Percentiles rank a stretch among this genome's conserved stretches.
Conservation (phyloP, 73 alveolate species). For the Loxodes magnus region DNA sequence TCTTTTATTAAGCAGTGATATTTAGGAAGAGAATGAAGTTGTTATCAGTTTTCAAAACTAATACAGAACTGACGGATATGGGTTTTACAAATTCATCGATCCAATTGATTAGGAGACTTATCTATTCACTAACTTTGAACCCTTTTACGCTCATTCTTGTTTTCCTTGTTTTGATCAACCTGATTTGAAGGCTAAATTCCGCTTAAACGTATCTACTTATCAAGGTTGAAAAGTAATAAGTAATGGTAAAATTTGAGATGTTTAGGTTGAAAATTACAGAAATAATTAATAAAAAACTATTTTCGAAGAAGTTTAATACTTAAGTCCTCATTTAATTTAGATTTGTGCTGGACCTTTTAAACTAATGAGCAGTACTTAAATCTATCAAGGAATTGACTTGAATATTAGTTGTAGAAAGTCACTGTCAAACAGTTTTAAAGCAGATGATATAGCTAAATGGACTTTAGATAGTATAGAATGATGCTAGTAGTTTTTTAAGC, state of each 20-base stretch:
- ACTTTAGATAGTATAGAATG: constrained; percentile 88
- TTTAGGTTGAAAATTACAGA: background rate
- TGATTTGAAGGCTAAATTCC: constrained; percentile 80
- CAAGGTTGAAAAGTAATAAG: constrained; percentile 71
- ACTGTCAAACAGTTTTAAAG: constrained; percentile 53
- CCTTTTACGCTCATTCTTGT: constrained; percentile 80
- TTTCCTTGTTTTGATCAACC: constrained; percentile 98
- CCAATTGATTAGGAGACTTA: constrained; percentile 81
- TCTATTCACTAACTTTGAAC: constrained; percentile 86
- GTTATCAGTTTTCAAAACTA: constrained; percentile 27
- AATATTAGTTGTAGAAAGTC: constrained; percentile 81
- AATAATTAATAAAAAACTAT: background rate
- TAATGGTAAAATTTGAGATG: constrained; percentile 18
- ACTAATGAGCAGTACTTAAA: constrained; percentile 31
- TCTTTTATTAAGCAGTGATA: too few species aligned
- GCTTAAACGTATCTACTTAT: constrained; percentile 62
- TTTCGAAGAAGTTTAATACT: constrained; percentile 53
- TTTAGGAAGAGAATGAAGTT: constrained; percentile 16
- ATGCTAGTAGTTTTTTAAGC: constrained; percentile 80
- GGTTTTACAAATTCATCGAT: constrained; percentile 83
- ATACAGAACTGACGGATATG: constrained; percentile 66
- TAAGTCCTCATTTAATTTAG: constrained; percentile 82
- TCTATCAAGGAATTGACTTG: constrained; percentile 43
- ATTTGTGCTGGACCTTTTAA: constrained; percentile 93
- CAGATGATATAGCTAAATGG: constrained; percentile 64